Conservation (phyloP, 106 monocot species). For the Acorus calamus region DNA sequence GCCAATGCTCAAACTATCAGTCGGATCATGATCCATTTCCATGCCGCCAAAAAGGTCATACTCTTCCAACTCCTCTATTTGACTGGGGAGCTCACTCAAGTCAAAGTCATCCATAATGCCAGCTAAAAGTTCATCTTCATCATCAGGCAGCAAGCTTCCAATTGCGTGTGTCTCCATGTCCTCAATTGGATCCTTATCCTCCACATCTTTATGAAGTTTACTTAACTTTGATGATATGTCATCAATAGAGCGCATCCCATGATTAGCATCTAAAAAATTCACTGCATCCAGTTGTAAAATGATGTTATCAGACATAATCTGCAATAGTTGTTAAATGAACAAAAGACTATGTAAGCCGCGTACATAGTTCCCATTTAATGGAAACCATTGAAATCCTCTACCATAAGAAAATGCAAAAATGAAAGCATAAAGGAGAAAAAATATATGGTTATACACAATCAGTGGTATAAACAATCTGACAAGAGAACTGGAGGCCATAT, state of each 20-base stretch:
- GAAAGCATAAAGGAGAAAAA: not conserved
- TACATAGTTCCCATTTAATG: not conserved
- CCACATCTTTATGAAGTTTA: conserved; percentile 18
- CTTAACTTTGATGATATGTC: conserved; percentile 24
- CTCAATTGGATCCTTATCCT: conserved; percentile 26
- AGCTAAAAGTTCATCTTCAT: conserved; percentile 81
- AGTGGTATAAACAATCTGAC: too few species aligned
- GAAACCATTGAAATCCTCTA: not conserved
- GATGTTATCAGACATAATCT: not conserved
- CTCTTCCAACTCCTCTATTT: conserved; percentile 66
- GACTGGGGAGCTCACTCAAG: conserved; percentile 28
- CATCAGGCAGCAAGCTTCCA: conserved; percentile 45
- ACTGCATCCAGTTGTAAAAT: conserved; percentile 24
- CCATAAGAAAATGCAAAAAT: not conserved
- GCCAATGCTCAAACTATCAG: conserved; percentile 17
- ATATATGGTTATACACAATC: not conserved
- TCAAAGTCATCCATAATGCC: conserved; percentile 69
- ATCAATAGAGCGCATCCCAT: conserved; percentile 27
- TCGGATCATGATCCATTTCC: conserved; percentile 66
- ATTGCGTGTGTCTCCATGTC: conserved; percentile 38
- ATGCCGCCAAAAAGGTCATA: conserved; percentile 61
- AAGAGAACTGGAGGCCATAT: too few species aligned
- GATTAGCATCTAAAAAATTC: conserved; percentile 24
- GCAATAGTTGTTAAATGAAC: too few species aligned
- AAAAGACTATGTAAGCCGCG: too few species aligned